phyloP scores from a whole-genome alignment of 805 yeast species.

The Yarrowia sp. region DNA sequence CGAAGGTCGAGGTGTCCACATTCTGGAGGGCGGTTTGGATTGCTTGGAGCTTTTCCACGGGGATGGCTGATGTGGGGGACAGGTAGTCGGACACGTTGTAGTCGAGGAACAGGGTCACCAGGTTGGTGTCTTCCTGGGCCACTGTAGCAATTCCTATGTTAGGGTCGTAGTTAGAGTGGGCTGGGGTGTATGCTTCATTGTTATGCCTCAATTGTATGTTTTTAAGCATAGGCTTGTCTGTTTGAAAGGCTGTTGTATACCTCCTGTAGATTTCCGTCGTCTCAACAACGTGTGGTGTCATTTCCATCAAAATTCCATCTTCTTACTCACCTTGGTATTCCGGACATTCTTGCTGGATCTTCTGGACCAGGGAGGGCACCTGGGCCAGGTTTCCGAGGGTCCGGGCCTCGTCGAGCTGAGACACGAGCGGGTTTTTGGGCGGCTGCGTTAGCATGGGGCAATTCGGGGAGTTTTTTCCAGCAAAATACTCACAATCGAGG shows the following conservation, averaged over 20 bases:
- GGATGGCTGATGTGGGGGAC: slow-evolving; percentile 2
- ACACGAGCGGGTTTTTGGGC: slow-evolving; percentile 16
- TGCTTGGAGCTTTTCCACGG: not conserved
- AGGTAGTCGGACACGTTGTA: slow-evolving; percentile 13
- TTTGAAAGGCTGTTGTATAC: no score
- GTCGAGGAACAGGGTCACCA: slow-evolving; percentile 16
- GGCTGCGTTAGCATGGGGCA: slow-evolving; percentile 17
- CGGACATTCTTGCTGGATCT: slow-evolving; percentile 12
- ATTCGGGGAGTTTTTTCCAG: not conserved
- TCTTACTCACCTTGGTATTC: slow-evolving; percentile 7
- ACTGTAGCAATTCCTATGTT: slow-evolving; percentile 5
- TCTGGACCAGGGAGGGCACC: slow-evolving; percentile 2
- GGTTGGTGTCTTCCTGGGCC: slow-evolving; percentile 15
- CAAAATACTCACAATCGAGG: slow-evolving; percentile 23
- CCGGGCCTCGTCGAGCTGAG: slow-evolving; percentile 26
- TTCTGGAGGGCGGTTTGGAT: not conserved
- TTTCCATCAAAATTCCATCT: no score
- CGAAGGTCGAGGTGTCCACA: not conserved
- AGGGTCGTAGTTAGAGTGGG: not conserved
- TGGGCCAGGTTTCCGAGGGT: slow-evolving; percentile 23
- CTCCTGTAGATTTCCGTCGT: not conserved
- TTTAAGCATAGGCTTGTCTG: not conserved
- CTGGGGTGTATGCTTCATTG: not conserved
- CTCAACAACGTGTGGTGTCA: not conserved
- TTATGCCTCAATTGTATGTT: not conserved